Evolutionary conservation across 176 grass and related monocot species (phyloP).

Genomic region (Thalia dealbata): DNA sequence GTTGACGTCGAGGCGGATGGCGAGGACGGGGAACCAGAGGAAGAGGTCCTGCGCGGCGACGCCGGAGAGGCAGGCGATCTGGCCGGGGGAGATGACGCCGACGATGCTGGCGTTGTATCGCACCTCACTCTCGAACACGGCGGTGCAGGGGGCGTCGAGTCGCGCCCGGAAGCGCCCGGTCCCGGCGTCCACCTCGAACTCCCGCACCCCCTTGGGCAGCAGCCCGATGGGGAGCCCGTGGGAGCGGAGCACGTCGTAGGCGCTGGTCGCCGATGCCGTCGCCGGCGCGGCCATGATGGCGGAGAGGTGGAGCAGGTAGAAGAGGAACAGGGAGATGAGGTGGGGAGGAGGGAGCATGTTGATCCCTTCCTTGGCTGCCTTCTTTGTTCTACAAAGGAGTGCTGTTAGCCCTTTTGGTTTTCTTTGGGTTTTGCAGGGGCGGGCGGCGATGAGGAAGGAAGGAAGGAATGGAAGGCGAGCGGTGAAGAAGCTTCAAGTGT

Average conservation of each 20-base stretch:
- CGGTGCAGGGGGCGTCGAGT: slow-evolving; percentile 15
- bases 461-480: background rate
- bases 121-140: slow-evolving; percentile 10
- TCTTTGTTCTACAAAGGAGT: background rate
- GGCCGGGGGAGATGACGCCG: slow-evolving; percentile 8
- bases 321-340: background rate
- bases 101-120: slow-evolving; percentile 9
- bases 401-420: background rate
- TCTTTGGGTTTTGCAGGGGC: background rate
- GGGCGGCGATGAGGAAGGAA: background rate
- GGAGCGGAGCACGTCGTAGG: slow-evolving; percentile 16
- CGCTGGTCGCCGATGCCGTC: background rate
- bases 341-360: background rate
- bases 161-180: slow-evolving; percentile 9
- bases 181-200: background rate
- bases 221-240: slow-evolving; percentile 12
- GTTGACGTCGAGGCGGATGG: slow-evolving; percentile 19
- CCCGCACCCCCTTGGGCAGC: slow-evolving; percentile 9
- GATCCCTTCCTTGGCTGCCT: background rate
- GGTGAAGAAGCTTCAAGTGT: background rate
- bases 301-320: background rate
- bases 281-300: background rate
- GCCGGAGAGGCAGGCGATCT: slow-evolving; percentile 14
- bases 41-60: slow-evolving; percentile 13
- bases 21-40: slow-evolving; percentile 21